A percentile compares a stretch with the other conserved stretches of the same genome.
Evolutionary conservation across 2,329 filamentous ascomycete species (phyloP).

Genomic region (Blastomyces silverae): DNA sequence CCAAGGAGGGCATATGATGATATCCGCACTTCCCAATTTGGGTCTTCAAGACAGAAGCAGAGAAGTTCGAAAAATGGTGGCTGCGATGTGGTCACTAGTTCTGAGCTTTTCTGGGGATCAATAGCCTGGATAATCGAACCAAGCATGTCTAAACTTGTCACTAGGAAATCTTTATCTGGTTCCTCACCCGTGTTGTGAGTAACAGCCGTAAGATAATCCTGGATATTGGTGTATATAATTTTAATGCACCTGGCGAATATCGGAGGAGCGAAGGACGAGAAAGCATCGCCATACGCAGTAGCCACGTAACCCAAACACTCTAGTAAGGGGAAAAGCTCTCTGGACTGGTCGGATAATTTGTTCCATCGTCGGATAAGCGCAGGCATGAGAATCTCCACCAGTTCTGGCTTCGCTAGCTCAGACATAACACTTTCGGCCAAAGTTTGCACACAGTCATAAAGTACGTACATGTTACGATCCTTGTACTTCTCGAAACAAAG

Average conservation of each 20-base stretch:
- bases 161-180: conserved; percentile 93
- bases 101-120: conserved; percentile 62
- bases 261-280: conserved; percentile 75
- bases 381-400: conserved; percentile 86
- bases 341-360: conserved; percentile 76
- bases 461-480: conserved; percentile 96
- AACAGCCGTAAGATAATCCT: conserved; percentile 65
- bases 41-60: conserved; percentile 85
- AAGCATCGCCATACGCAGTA: conserved; percentile 71
- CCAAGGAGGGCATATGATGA: conserved; percentile 92
- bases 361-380: conserved; percentile 84
- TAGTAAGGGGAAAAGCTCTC: conserved; percentile 89
- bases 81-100: conserved; percentile 67
- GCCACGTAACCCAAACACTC: conserved; percentile 95
- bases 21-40: conserved; percentile 85
- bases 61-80: conserved; percentile 86
- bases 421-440: conserved; percentile 85
- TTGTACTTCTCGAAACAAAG: conserved; percentile 92
- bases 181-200: conserved; percentile 63
- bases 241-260: conserved; percentile 84
- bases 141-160: conserved; percentile 88
- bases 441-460: conserved; percentile 98
- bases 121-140: conserved; percentile 91
- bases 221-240: conserved; percentile 85
- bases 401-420: conserved; percentile 68